Base-by-base conservation (phyloP, 176 grass and related monocot species). In the Microstegium vimineum region DNA sequence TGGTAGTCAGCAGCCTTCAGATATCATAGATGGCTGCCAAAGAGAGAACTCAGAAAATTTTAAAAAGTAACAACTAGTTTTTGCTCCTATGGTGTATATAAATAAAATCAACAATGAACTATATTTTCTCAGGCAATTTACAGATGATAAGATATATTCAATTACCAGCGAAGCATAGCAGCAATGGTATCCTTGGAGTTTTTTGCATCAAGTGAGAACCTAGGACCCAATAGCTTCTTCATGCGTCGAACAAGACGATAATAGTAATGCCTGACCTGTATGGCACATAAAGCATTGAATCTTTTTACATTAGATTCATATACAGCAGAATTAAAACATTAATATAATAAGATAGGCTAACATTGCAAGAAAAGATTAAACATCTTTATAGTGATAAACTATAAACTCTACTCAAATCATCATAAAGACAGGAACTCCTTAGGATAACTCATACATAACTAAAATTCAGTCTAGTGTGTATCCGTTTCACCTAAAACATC, bases 81-180 rank as follows among this genome's bases (percentile, higher is more conserved):
- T 79, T 49, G 23, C 16, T 60, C 2, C 73, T 72, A 36, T 72
- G 42, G 3, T 66, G 41, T 43, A 71, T 43, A 71, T 35, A 81
- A 41, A 77, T 46, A 40, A 82, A 78, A 78, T 18, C 37, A 86
- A 78, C 13, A 36, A n/a, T 43, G 12, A 32, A 45, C 34, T 59
- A 46, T 60, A 73, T 62, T 54, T 77, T 31, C 54, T 82, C 43
- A 72, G 28, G 72, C 27, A 79, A 80, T 46, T 75, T 46, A 46
- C 32, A 49, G 17, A 68, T 38, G 22, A 75, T 74, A 49, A 73
- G 28, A 66, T 66, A 13, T 71, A 82, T 30, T 71, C 32, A 87
- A 75, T 99, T 99, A 99, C 96, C 96, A 99, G 70, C 96, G 78
- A 59, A 99, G 96, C 96, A 99, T 99, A 74, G 96, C 96, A 90